Percentiles rank a stretch among this genome's conserved stretches.
phyloP scores from a whole-genome alignment of 495 filamentous ascomycete species.

The Tuber magnatum region DNA sequence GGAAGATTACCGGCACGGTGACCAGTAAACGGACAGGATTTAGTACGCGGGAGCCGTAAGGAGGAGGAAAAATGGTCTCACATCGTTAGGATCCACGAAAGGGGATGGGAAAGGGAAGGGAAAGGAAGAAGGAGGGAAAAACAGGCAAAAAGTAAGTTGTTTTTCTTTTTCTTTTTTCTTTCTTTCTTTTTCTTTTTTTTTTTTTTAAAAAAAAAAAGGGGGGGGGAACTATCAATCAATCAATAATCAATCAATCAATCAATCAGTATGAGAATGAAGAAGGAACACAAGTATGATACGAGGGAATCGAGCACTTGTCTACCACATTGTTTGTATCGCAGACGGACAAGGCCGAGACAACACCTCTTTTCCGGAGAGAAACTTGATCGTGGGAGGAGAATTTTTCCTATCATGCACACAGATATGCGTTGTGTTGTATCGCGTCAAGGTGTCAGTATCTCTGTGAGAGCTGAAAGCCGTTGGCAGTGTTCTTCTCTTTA shows the following conservation, averaged over 20 bases:
- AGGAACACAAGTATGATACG: conserved; percentile 24
- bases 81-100: not conserved
- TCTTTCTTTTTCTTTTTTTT: not conserved
- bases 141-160: not conserved
- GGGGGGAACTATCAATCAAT: not conserved
- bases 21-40: not conserved
- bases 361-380: conserved; percentile 15
- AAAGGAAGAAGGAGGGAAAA: conserved; percentile 9
- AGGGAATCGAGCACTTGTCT: conserved; percentile 20
- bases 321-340: conserved; percentile 31
- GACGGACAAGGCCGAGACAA: conserved; percentile 29
- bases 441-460: conserved; percentile 25
- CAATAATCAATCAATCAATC: conserved; percentile 3
- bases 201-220: not conserved
- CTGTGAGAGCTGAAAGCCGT: conserved; percentile 35
- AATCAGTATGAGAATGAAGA: conserved; percentile 16
- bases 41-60: not conserved
- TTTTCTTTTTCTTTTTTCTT: not conserved
- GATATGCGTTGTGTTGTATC: conserved; percentile 36
- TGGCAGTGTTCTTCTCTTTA: conserved; percentile 31
- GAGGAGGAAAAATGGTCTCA: not conserved
- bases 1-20: not conserved
- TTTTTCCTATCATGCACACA: conserved; percentile 36
- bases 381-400: conserved; percentile 29
- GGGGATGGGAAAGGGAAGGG: not conserved